Conservation (phyloP, 495 filamentous ascomycete species). For the Hypoxylon subgilvum region DNA sequence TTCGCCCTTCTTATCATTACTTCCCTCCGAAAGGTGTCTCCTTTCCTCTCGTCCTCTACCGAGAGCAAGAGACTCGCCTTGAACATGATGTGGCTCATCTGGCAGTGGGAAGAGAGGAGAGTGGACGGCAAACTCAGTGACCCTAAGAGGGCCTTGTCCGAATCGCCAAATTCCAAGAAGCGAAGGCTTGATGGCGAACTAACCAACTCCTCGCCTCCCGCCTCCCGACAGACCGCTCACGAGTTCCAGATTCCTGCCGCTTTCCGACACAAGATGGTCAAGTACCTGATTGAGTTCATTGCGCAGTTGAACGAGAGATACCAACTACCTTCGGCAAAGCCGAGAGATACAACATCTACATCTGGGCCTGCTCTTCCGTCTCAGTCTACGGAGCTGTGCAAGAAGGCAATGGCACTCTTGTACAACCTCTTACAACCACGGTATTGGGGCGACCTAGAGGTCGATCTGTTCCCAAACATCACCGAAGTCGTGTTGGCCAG, state of each 20-base stretch:
- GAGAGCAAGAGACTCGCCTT: slow-evolving; percentile 92
- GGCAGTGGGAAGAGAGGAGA: slow-evolving; percentile 88
- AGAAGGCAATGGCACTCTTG: slow-evolving; percentile 82
- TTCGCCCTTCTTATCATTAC: slow-evolving; percentile 88
- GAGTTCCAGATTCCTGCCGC: slow-evolving; percentile 72
- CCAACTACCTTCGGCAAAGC: slow-evolving; percentile 70
- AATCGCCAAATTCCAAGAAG: slow-evolving; percentile 77
- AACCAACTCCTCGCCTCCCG: slow-evolving; percentile 54
- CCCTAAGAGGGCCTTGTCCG: slow-evolving; percentile 56
- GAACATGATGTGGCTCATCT: slow-evolving; percentile 85
- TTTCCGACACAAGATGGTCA: slow-evolving; percentile 78
- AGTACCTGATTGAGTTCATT: slow-evolving; percentile 93
- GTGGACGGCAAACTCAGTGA: slow-evolving; percentile 60
- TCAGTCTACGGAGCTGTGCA: slow-evolving; percentile 73
- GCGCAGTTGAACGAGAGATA: slow-evolving; percentile 84
- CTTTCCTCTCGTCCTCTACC: slow-evolving; percentile 81
- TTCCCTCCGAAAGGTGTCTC: slow-evolving; percentile 85
- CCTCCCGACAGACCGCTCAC: slow-evolving; percentile 47
- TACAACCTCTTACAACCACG: slow-evolving; percentile 83
- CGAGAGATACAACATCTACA: slow-evolving; percentile 60
- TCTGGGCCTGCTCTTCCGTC: slow-evolving; percentile 57
- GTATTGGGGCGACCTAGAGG: slow-evolving; percentile 90
- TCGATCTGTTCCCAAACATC: slow-evolving; percentile 88
- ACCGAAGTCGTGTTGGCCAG: slow-evolving; percentile 81
- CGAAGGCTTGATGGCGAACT: slow-evolving; percentile 69